Conservation (phyloP, 2,329 filamentous ascomycete species). For the Leptographium galeiforme region DNA sequence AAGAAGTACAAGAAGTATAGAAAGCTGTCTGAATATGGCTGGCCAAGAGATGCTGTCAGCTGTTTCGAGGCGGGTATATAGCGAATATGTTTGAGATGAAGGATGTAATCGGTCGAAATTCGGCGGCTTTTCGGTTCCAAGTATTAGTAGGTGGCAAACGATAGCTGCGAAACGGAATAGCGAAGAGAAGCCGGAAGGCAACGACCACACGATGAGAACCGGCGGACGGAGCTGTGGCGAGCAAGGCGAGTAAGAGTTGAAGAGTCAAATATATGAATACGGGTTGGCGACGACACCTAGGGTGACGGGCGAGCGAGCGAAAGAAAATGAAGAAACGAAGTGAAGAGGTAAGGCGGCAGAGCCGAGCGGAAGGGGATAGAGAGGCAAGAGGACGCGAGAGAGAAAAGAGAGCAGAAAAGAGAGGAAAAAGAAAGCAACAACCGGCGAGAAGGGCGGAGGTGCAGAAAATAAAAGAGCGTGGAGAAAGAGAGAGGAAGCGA, state of each 20-base stretch:
- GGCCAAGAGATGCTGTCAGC: not conserved
- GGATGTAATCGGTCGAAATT: not conserved
- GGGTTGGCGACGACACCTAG: not conserved
- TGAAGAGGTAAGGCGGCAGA: conserved; percentile 15
- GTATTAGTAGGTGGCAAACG: not conserved
- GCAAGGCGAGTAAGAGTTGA: not conserved
- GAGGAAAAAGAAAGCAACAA: conserved; percentile 8
- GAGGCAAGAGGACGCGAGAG: not conserved
- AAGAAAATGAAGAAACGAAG: conserved; percentile 12
- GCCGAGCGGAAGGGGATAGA: conserved; percentile 10
- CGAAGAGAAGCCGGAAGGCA: not conserved
- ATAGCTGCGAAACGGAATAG: not conserved
- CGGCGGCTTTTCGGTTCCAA: not conserved
- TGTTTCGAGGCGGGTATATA: not conserved
- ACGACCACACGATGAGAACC: not conserved
- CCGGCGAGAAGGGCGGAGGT: conserved; percentile 5
- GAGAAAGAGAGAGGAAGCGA: conserved; percentile 4
- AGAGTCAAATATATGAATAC: not conserved
- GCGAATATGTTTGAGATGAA: not conserved
- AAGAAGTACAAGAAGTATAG: not conserved
- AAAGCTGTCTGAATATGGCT: not conserved
- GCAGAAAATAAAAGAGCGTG: conserved; percentile 1
- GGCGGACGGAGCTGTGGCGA: too few species aligned
- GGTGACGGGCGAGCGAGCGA: conserved; percentile 1
- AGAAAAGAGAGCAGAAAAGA: conserved; percentile 9